phyloP scores from a whole-genome alignment of 1,139 yeast species.

The Debaryomyces coudertii region DNA sequence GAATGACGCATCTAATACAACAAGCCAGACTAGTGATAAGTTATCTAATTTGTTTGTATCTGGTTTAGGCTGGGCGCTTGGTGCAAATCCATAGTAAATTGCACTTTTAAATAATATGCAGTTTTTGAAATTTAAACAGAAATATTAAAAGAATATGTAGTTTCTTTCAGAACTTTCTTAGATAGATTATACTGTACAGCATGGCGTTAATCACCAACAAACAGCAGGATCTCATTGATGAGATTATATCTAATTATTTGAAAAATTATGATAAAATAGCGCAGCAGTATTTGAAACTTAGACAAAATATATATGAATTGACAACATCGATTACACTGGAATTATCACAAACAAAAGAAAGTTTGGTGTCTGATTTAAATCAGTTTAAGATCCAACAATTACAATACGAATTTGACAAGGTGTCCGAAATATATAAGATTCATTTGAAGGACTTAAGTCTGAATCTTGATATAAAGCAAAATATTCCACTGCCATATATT shows the following conservation, averaged over 20 bases:
- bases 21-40: conserved; percentile 50
- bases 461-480: conserved; percentile 23
- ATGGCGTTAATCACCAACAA: conserved; percentile 35
- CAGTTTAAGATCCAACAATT: conserved; percentile 24
- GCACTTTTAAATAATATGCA: conserved; percentile 5
- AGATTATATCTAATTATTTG: conserved; percentile 34
- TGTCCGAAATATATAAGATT: conserved; percentile 27
- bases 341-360: conserved; percentile 16
- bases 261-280: conserved; percentile 39
- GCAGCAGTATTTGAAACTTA: conserved; percentile 33
- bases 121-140: background rate
- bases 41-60: conserved; percentile 55
- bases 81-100: conserved; percentile 42
- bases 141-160: background rate
- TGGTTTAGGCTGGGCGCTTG: conserved; percentile 71
- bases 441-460: conserved; percentile 30
- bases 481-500: conserved; percentile 23
- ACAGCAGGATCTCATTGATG: conserved; percentile 40
- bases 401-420: conserved; percentile 31
- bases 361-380: conserved; percentile 14
- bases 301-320: conserved; percentile 39
- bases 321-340: conserved; percentile 18
- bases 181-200: background rate
- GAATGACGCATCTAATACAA: conserved; percentile 38
- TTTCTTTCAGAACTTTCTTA: background rate